A percentile compares a stretch with the other conserved stretches of the same genome.
Evolutionary conservation across 1,139 yeast species (phyloP).

Genomic region (Pichia inconspicua): DNA sequence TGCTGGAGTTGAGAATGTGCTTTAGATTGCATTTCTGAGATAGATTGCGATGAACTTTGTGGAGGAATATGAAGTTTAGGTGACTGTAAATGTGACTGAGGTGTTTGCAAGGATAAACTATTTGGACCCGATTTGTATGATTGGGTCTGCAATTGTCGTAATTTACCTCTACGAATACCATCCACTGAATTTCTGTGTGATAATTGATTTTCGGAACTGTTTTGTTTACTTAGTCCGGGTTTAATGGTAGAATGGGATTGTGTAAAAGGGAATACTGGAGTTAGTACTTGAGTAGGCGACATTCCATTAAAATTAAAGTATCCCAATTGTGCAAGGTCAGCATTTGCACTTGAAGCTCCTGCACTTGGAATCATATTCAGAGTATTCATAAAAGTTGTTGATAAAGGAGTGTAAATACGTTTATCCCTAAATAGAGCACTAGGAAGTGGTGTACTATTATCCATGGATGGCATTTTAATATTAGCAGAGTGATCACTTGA

Average conservation of each 20-base stretch:
- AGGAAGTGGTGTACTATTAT: slow-evolving; percentile 7
- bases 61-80: slow-evolving; percentile 10
- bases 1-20: slow-evolving; percentile 13
- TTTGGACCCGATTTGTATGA: not conserved
- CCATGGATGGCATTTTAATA: not conserved
- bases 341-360: not conserved
- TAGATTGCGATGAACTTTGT: not conserved
- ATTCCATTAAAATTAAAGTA: slow-evolving; percentile 23
- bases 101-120: not conserved
- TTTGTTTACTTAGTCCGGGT: not conserved
- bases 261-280: not conserved
- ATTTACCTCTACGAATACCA: not conserved
- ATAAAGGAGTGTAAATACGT: slow-evolving; percentile 8
- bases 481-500: slow-evolving; percentile 1
- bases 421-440: slow-evolving; percentile 9
- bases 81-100: not conserved
- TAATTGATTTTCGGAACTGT: not conserved
- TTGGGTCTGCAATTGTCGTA: not conserved
- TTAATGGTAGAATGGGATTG: not conserved
- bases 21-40: slow-evolving; percentile 8
- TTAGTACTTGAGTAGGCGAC: slow-evolving; percentile 25
- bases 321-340: slow-evolving; percentile 14
- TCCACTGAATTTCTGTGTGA: not conserved
- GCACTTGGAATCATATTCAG: slow-evolving; percentile 3
- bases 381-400: slow-evolving; percentile 6